Conservation (phyloP, 768 basidiomycete genomes). For the Coprinopsis strossmayeri region DNA sequence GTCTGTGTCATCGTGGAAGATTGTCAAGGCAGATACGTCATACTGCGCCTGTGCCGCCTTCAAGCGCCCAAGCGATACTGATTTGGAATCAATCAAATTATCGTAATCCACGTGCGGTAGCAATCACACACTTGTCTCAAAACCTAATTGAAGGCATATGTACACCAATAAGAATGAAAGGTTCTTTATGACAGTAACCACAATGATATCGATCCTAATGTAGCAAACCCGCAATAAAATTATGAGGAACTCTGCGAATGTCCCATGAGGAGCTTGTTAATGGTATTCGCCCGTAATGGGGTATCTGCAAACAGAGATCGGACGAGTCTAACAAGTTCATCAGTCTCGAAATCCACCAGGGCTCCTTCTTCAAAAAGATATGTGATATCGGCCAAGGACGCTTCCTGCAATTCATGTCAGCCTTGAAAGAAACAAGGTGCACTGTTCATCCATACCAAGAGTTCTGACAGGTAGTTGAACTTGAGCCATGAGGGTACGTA, state of each 20-base stretch:
- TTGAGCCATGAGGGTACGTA: conserved; percentile 95
- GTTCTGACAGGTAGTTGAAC: conserved; percentile 88
- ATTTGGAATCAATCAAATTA: no score
- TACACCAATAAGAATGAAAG: no score
- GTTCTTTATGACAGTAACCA: no score
- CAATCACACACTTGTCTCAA: no score
- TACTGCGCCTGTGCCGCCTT: no score
- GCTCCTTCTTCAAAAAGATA: conserved; percentile 90
- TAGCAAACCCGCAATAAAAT: no score
- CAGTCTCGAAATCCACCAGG: conserved; percentile 81
- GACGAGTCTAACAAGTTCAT: conserved; percentile 78
- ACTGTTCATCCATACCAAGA: conserved; percentile 47
- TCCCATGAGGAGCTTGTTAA: conserved; percentile 64
- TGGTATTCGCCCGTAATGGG: conserved; percentile 69
- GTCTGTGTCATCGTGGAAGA: conserved; percentile 2
- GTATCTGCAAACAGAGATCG: conserved; percentile 87
- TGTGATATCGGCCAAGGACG: conserved; percentile 84
- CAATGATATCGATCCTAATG: no score
- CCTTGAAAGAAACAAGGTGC: neutral
- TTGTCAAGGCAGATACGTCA: neutral
- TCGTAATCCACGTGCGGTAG: no score
- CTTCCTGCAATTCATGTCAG: conserved; percentile 53
- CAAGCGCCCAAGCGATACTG: no score
- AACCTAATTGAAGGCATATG: no score
- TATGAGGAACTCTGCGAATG: no score